Evolutionary conservation across 2,329 filamentous ascomycete species (phyloP).

Genomic region (Pseudogymnoascus sp.): DNA sequence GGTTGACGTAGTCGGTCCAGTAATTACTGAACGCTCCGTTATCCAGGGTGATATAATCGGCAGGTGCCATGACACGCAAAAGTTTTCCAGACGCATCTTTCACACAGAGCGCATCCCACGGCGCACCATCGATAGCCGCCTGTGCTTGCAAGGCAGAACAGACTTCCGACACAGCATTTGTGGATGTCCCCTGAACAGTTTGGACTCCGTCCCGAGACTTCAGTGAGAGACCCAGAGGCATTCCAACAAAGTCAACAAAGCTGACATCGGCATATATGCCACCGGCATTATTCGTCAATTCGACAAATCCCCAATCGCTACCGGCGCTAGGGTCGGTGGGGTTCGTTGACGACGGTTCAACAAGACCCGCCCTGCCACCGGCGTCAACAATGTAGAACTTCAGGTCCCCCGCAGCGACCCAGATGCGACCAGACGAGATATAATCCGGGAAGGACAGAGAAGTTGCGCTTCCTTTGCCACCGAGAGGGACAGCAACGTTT

Average conservation of each 20-base stretch:
- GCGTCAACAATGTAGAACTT: conserved; percentile 66
- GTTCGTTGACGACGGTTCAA: conserved; percentile 69
- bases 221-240: conserved; percentile 53
- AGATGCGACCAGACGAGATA: conserved; percentile 64
- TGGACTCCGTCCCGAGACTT: conserved; percentile 39
- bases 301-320: conserved; percentile 59
- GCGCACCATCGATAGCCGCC: conserved; percentile 43
- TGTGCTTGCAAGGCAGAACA: conserved; percentile 48
- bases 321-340: conserved; percentile 54
- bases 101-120: conserved; percentile 48
- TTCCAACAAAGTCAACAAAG: conserved; percentile 67
- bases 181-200: conserved; percentile 49
- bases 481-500: conserved; percentile 58
- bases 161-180: conserved; percentile 48
- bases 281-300: conserved; percentile 57
- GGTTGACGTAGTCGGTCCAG: conserved; percentile 39
- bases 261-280: conserved; percentile 63
- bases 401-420: conserved; percentile 55
- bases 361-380: conserved; percentile 48
- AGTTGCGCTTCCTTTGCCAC: conserved; percentile 50
- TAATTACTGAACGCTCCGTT: conserved; percentile 35
- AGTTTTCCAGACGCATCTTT: conserved; percentile 21
- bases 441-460: conserved; percentile 57
- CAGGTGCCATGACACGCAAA: conserved; percentile 36
- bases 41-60: conserved; percentile 27